A percentile compares a stretch with the other conserved stretches of the same genome.
phyloP scores from a whole-genome alignment of 2,329 filamentous ascomycete genomes.

The Diaporthe destruens region DNA sequence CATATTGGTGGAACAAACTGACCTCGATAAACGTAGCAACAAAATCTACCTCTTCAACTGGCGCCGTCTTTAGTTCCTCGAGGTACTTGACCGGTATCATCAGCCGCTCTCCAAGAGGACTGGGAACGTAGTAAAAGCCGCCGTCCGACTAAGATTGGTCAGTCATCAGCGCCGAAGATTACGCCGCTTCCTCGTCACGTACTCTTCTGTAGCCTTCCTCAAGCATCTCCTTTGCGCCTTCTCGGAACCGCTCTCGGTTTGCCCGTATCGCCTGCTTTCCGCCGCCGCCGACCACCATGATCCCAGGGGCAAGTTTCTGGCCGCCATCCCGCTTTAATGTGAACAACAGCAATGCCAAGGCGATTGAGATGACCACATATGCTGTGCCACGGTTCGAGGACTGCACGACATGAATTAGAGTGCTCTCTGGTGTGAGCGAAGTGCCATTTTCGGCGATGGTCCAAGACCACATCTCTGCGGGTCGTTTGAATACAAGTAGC shows the following conservation, averaged over 20 bases:
- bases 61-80: conserved; percentile 47
- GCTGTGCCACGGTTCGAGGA: background rate
- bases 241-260: conserved; percentile 20
- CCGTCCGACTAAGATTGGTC: conserved; percentile 6
- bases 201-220: conserved; percentile 26
- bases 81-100: conserved; percentile 48
- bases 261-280: background rate
- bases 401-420: background rate
- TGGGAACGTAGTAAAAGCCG: conserved; percentile 47
- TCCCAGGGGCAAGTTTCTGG: conserved; percentile 1
- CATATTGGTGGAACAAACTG: background rate
- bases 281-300: conserved; percentile 19
- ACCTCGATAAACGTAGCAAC: conserved; percentile 45
- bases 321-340: background rate
- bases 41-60: conserved; percentile 47
- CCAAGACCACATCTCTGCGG: conserved; percentile 17
- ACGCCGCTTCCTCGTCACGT: background rate
- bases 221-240: conserved; percentile 12
- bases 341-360: background rate
- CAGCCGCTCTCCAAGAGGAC: conserved; percentile 46
- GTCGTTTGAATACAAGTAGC: background rate
- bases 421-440: background rate
- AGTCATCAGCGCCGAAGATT: background rate
- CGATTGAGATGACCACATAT: background rate
- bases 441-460: conserved; percentile 12